Evolutionary conservation across 768 basidiomycete genomes (phyloP), one percentile per base, ranked within the genome.

Genomic region (Calocybe indica): DNA sequence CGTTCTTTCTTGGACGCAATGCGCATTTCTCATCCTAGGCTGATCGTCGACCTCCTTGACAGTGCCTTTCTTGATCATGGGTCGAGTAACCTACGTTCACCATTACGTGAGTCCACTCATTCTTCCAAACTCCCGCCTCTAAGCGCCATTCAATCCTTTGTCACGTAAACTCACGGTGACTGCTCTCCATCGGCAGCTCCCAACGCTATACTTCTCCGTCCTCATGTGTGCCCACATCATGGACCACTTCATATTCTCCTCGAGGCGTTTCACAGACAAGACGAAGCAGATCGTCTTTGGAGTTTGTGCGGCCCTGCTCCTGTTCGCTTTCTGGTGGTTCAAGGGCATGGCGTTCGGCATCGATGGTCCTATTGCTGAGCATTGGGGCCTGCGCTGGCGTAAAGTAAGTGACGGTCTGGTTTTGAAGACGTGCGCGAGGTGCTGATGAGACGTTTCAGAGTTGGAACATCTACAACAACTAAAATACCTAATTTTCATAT

Each of bases 51-150:
- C 30, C 3, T 32, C 39, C 9, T 43, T 14, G 54, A 7, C 56
- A 96, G 94, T 86, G 15, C 95, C 95, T 1, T 99, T 97, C 83
- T 70, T 97, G 55, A 83, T 97, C 70, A 99, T 99, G 96, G 94
- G 91, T 14, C 90, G 93, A 50, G 90, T 93, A 3, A 96, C 93
- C 30, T 97, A 97, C 57, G 70, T 98, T 28, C 95, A 98, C 65
- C 93, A 96, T 72, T 97, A 95, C 62, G 91, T 94, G 56, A 54
- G 88, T 78, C 28, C 30, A 43, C 41, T 40, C 34, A 15, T 14
- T 54, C 8, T 33, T 48, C 1, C 28, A 22, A 13, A 41, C 32
- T 35, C n/a, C 40, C 35, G 33, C 37, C 30, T 38, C 11, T 12
- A 10, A 22, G 31, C 5, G 34, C 30, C 10, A n/a, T 22, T 22